Evolutionary conservation across 345 rosid species (phyloP).

Genomic region (Luvunga scandens): DNA sequence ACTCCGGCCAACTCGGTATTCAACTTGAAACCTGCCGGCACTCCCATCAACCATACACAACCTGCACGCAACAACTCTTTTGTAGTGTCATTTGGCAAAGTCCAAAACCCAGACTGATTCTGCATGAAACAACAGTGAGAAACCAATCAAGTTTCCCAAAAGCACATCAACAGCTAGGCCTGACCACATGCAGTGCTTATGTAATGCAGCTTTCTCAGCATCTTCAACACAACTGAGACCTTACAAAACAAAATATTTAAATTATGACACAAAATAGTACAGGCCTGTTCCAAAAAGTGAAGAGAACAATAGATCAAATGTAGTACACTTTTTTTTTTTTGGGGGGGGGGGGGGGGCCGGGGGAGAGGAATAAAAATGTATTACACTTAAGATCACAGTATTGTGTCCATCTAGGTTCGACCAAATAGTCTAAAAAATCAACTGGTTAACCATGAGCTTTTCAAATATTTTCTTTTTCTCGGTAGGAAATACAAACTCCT

Average conservation of each 20-base stretch:
- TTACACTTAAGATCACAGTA: neutral
- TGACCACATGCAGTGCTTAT: conserved; percentile 84
- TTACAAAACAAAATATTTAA: conserved; percentile 25
- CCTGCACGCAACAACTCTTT: conserved; percentile 79
- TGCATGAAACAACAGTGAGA: conserved; percentile 46
- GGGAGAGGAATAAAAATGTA: no score
- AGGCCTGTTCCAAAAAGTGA: conserved; percentile 12
- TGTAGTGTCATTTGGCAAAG: conserved; percentile 54
- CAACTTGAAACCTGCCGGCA: conserved; percentile 63
- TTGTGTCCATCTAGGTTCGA: neutral
- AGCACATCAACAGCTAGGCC: conserved; percentile 52
- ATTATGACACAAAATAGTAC: neutral
- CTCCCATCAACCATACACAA: conserved; percentile 59
- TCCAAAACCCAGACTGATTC: conserved; percentile 45
- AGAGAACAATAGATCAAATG: conserved; percentile 10
- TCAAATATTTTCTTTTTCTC: neutral
- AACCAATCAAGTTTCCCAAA: conserved; percentile 71
- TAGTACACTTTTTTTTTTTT: neutral
- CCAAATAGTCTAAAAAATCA: neutral
- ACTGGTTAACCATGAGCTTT: neutral
- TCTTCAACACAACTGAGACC: conserved; percentile 73
- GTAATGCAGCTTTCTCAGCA: conserved; percentile 74
- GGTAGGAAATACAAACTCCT: conserved; percentile 1
- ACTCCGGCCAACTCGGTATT: conserved; percentile 83
- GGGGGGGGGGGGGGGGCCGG: no score